phyloP scores from a whole-genome alignment of 2,329 filamentous ascomycete genomes.

The Venturia effusa region DNA sequence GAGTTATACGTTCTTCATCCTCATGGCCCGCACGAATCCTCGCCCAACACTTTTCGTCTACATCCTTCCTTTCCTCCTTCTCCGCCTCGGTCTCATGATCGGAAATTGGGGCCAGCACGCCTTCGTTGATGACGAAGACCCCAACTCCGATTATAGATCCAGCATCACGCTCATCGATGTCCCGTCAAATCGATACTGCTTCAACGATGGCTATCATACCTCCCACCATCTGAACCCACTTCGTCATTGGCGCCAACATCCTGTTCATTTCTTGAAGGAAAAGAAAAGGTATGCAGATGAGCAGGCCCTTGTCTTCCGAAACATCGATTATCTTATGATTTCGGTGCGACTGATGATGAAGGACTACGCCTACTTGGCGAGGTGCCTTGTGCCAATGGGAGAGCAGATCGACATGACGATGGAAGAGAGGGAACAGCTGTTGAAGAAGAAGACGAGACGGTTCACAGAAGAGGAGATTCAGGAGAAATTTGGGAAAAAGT shows the following conservation, averaged over 20 bases:
- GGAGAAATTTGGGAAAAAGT: slow-evolving; percentile 37
- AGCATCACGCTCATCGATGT: slow-evolving; percentile 75
- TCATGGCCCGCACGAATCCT: slow-evolving; percentile 41
- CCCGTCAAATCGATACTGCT: slow-evolving; percentile 67
- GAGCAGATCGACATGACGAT: slow-evolving; percentile 56
- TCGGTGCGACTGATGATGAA: slow-evolving; percentile 58
- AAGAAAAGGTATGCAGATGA: slow-evolving; percentile 57
- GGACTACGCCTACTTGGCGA: slow-evolving; percentile 59
- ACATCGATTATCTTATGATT: slow-evolving; percentile 73
- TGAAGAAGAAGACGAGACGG: slow-evolving; percentile 52
- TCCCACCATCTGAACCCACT: slow-evolving; percentile 70
- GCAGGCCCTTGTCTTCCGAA: slow-evolving; percentile 64
- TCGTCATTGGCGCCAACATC: slow-evolving; percentile 74
- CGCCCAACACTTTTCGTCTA: slow-evolving; percentile 54
- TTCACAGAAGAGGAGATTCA: slow-evolving; percentile 57
- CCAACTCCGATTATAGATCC: slow-evolving; percentile 66
- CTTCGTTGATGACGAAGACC: slow-evolving; percentile 64
- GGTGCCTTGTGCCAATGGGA: slow-evolving; percentile 63
- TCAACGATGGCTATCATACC: slow-evolving; percentile 75
- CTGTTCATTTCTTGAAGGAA: slow-evolving; percentile 58
- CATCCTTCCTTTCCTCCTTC: slow-evolving; percentile 52
- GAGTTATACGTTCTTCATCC: slow-evolving; percentile 43
- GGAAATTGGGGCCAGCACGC: slow-evolving; percentile 82
- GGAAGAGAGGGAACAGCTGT: slow-evolving; percentile 51
- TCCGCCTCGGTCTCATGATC: slow-evolving; percentile 65